A percentile compares a stretch with the other conserved stretches of the same genome.
Conservation (phyloP, 352 stramenopile genomes). For the Phytopythium ostracodes region DNA sequence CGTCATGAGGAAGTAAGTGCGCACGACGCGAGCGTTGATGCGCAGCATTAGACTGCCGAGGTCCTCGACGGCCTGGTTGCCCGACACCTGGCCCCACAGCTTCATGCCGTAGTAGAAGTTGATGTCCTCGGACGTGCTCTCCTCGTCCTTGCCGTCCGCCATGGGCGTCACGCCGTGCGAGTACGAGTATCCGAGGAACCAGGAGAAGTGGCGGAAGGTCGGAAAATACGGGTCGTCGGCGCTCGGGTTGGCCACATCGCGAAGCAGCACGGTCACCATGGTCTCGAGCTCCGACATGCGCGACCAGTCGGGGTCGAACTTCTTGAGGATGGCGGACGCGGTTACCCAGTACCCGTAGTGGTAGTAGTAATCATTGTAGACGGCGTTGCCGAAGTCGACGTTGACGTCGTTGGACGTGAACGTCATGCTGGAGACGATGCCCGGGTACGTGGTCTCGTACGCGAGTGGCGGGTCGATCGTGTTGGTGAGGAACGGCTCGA, state of each 20-base stretch:
- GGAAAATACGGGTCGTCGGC: slow-evolving; percentile 44
- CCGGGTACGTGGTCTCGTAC: slow-evolving; percentile 67
- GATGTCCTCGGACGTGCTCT: slow-evolving; percentile 74
- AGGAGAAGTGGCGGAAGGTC: slow-evolving; percentile 72
- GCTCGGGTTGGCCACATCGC: slow-evolving; percentile 71
- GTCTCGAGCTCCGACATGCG: slow-evolving; percentile 50
- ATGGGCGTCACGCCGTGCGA: slow-evolving; percentile 60
- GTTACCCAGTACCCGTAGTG: slow-evolving; percentile 78
- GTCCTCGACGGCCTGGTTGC: slow-evolving; percentile 51
- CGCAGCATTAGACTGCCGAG: slow-evolving; percentile 75
- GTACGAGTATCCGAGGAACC: slow-evolving; percentile 74
- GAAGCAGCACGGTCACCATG: slow-evolving; percentile 60
- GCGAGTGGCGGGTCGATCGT: slow-evolving; percentile 37
- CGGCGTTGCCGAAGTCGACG: slow-evolving; percentile 69
- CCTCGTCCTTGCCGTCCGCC: slow-evolving; percentile 67
- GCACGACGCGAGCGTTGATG: slow-evolving; percentile 51
- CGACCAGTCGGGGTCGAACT: slow-evolving; percentile 58
- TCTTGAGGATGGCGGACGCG: slow-evolving; percentile 54
- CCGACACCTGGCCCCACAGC: slow-evolving; percentile 59
- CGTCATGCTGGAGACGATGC: slow-evolving; percentile 38
- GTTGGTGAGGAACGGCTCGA: slow-evolving; percentile 63
- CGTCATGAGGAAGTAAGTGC: slow-evolving; percentile 69
- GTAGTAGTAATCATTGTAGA: slow-evolving; percentile 86
- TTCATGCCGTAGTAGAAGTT: slow-evolving; percentile 83
- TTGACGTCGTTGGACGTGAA: slow-evolving; percentile 47